Evolutionary conservation across 441 rosid species (phyloP).

Genomic region (Flueggea neowawraea): DNA sequence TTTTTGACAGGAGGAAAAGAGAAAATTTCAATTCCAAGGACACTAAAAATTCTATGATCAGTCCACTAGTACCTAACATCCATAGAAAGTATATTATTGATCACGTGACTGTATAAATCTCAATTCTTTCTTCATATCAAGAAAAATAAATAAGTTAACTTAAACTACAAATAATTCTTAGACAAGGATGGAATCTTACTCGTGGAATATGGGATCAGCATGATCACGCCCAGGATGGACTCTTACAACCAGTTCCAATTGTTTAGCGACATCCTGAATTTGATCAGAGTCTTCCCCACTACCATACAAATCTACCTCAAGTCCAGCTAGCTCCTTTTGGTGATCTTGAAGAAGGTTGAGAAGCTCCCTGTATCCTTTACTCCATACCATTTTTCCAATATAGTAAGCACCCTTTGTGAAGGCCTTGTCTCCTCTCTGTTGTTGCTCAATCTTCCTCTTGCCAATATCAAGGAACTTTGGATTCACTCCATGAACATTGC

Average conservation of each 20-base stretch:
- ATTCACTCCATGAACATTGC: constrained; percentile 97
- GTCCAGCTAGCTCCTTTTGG: constrained; percentile 67
- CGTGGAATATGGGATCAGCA: constrained; percentile 78
- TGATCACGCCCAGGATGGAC: constrained; percentile 89
- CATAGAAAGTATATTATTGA: too few relatives aligned
- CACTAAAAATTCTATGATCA: too few relatives aligned
- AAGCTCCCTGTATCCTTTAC: constrained; percentile 93
- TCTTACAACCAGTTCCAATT: constrained; percentile 55
- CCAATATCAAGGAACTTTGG: constrained; percentile 94
- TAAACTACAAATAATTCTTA: not conserved
- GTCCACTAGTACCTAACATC: too few relatives aligned
- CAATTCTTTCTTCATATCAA: too few relatives aligned
- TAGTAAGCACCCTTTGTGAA: constrained; percentile 76
- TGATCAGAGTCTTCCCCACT: constrained; percentile 84
- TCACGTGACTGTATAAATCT: too few relatives aligned
- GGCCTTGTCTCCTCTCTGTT: constrained; percentile 43
- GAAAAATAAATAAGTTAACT: too few relatives aligned
- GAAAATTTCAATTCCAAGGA: too few relatives aligned
- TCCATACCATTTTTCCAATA: constrained; percentile 98
- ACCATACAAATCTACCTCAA: constrained; percentile 87
- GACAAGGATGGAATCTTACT: constrained; percentile 48
- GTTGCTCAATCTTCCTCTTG: constrained; percentile 56
- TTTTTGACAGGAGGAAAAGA: too few relatives aligned
- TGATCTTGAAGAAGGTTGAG: constrained; percentile 63
- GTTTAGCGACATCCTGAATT: constrained; percentile 59